Conservation (phyloP, 2,329 filamentous ascomycete species). For the Colletotrichum incanum region DNA sequence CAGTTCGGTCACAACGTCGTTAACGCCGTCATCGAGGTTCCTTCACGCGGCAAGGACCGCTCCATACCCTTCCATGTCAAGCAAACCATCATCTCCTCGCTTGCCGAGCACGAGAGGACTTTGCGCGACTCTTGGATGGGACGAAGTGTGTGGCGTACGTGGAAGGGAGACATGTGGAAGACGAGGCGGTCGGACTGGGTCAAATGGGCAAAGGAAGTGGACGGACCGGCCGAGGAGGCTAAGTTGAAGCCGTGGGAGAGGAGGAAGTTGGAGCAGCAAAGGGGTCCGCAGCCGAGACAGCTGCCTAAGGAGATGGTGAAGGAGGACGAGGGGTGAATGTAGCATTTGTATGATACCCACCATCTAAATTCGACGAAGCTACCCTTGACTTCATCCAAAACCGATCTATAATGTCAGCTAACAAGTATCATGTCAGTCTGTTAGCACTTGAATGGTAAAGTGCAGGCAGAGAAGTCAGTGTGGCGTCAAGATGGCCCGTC, state of each 20-base stretch:
- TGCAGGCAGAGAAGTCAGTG: not conserved
- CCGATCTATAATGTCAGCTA: not conserved
- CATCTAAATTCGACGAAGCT: conserved; percentile 16
- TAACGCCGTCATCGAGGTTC: conserved; percentile 64
- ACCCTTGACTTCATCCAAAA: not conserved
- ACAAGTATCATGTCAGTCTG: not conserved
- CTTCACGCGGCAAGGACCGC: conserved; percentile 64
- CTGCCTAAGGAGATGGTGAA: conserved; percentile 9
- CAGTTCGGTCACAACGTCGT: conserved; percentile 68
- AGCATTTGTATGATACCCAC: conserved; percentile 42
- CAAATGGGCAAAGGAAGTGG: conserved; percentile 68
- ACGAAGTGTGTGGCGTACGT: conserved; percentile 70
- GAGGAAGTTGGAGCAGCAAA: conserved; percentile 39
- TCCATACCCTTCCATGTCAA: conserved; percentile 72
- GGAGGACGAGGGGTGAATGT: conserved; percentile 25
- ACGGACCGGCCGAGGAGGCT: conserved; percentile 42
- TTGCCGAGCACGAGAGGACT: conserved; percentile 64
- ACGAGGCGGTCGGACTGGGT: conserved; percentile 70
- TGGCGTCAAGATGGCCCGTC: not conserved
- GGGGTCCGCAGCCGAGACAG: conserved; percentile 20
- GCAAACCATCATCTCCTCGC: conserved; percentile 66
- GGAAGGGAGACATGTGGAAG: conserved; percentile 73
- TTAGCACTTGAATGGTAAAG: not conserved
- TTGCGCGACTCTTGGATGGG: conserved; percentile 70
- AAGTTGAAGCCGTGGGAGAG: conserved; percentile 43